These are phyloP conservation scores for Phialemoniopsis sp. DNA, from an alignment of 2,329 filamentous ascomycete species.

Conservation along the genomic window DNA sequence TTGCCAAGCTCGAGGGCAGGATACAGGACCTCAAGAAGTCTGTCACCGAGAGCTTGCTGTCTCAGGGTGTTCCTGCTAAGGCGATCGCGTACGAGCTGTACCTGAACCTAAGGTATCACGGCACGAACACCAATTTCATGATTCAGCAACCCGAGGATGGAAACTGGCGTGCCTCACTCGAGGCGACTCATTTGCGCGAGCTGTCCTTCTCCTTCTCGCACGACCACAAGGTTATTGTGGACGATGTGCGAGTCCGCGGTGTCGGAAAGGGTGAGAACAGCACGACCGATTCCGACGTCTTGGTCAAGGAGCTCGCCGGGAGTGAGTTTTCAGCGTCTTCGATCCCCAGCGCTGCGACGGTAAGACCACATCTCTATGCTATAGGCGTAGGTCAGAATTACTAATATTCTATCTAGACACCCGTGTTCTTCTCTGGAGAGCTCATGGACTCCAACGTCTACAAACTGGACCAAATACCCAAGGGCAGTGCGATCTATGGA, in stretches of 20 bases:
- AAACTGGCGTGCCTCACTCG: slow-evolving; percentile 62
- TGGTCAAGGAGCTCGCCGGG: background rate
- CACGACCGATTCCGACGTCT: slow-evolving; percentile 37
- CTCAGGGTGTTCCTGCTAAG: background rate
- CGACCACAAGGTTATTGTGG: slow-evolving; percentile 62
- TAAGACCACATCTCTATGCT: too few relatives aligned
- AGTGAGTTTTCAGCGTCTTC: too few relatives aligned
- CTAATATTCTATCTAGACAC: slow-evolving; percentile 53
- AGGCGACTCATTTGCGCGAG: slow-evolving; percentile 65
- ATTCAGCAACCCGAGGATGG: slow-evolving; percentile 15
- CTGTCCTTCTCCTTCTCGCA: slow-evolving; percentile 58
- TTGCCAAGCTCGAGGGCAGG: slow-evolving; percentile 6
- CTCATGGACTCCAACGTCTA: slow-evolving; percentile 58
- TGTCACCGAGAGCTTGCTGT: too few relatives aligned
- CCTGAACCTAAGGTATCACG: slow-evolving; percentile 86
- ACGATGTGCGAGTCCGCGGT: slow-evolving; percentile 65
- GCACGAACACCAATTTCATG: slow-evolving; percentile 89
- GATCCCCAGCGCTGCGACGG: too few relatives aligned
- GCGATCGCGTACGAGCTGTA: slow-evolving; percentile 81
- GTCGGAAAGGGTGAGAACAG: slow-evolving; percentile 53
- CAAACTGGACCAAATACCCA: slow-evolving; percentile 56
- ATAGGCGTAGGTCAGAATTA: too few relatives aligned
- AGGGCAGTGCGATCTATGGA: slow-evolving; percentile 57
- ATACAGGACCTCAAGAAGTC: too few relatives aligned
- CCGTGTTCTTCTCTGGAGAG: slow-evolving; percentile 1